Evolutionary conservation across 495 filamentous ascomycete species (phyloP).

Genomic region (Penicillium ochrochloron): DNA sequence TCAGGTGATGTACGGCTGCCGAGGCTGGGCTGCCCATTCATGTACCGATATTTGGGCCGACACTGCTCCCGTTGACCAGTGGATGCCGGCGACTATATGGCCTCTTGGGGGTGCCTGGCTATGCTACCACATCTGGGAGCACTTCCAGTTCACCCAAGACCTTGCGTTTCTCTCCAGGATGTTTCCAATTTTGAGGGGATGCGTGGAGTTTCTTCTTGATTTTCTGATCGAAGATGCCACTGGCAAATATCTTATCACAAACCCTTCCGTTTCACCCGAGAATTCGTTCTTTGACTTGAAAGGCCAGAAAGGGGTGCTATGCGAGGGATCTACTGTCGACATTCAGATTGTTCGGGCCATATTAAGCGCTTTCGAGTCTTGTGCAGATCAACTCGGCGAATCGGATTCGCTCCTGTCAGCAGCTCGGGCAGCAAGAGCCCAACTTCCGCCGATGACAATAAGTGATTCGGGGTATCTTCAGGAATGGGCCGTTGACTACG

Average conservation of each 20-base stretch:
- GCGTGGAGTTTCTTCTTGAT: slow-evolving; percentile 49
- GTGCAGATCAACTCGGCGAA: slow-evolving; percentile 28
- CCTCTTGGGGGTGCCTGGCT: slow-evolving; percentile 57
- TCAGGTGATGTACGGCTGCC: slow-evolving; percentile 52
- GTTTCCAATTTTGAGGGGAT: slow-evolving; percentile 43
- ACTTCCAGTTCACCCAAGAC: slow-evolving; percentile 47
- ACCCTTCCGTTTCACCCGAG: slow-evolving; percentile 55
- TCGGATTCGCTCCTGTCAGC: slow-evolving; percentile 26
- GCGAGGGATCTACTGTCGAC: slow-evolving; percentile 53
- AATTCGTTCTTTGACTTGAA: slow-evolving; percentile 46
- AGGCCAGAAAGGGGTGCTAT: slow-evolving; percentile 38
- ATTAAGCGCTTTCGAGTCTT: slow-evolving; percentile 40
- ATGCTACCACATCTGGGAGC: slow-evolving; percentile 51
- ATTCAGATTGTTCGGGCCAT: slow-evolving; percentile 50
- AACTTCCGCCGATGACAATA: slow-evolving; percentile 40
- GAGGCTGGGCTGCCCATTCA: slow-evolving; percentile 53
- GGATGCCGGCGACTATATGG: slow-evolving; percentile 51
- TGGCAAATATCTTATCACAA: slow-evolving; percentile 43
- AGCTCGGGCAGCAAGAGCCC: slow-evolving; percentile 21
- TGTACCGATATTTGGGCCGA: slow-evolving; percentile 58
- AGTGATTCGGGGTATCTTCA: slow-evolving; percentile 49
- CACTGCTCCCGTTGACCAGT: slow-evolving; percentile 48
- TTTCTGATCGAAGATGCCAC: slow-evolving; percentile 48
- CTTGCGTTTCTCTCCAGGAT: slow-evolving; percentile 36
- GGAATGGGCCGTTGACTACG: slow-evolving; percentile 54